Base-by-base conservation (phyloP, 805 yeast species). In the Kodamaea neixiangensis region DNA sequence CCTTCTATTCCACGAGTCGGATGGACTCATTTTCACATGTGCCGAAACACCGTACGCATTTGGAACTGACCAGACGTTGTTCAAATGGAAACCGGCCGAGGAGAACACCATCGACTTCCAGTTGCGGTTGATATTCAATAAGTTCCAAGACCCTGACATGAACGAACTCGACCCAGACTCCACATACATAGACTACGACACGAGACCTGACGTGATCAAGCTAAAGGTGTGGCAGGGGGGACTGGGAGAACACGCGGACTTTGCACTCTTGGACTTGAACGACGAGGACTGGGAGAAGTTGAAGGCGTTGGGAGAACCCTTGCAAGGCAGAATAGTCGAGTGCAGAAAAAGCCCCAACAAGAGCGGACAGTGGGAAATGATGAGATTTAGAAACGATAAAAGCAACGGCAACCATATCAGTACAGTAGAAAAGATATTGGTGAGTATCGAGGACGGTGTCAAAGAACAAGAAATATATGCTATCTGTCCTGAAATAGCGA, bases 61-160 rank as follows among this genome's bases (percentile, higher is more conserved):
- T 55, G 98, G 98, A 11, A 93, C 98, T 1, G 98, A 94, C 66
- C 78, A 82, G 0, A 82, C 90, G 5, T 73, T 94, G 46, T 71
- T 94, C 49, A 94, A 96, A 69, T 94, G 99, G 99, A 94, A 94
- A 63, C 98, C 99, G 2, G 89, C 96, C 10, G 89, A 89, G 55
- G 99, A 93, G 67, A 96, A 94, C 60, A 87, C 97, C 0, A 82
- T 96, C 41, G 99, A 94, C 68, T 94, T 89, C 69, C 85, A 85
- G 63, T 67, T 94, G 53, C 76, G 77, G 31, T 67, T 90, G 52
- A 77, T 78, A 33, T 88, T 89, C 59, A 81, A 83, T 14, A 58
- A 68, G 7, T 83, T 58, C 58, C 78, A 78, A 43, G 93, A 87
- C 63, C 80, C 80, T 5, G 88, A 84, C 49, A 71, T 86, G 60